Conservation (phyloP, 1,139 yeast species). For the Candida dubliniensis region DNA sequence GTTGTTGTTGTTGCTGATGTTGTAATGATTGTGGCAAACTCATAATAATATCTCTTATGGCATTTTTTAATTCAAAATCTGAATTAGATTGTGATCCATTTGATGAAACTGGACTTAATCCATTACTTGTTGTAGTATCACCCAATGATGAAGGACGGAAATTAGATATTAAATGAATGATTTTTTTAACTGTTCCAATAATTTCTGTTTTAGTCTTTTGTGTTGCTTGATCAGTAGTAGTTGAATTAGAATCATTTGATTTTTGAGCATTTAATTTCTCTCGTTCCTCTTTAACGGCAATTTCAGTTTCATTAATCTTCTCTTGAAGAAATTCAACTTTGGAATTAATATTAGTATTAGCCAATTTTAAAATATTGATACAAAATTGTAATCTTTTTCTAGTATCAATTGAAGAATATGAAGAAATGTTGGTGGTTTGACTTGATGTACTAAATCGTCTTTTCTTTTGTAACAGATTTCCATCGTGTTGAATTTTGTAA, state of each 20-base stretch:
- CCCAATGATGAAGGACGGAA: constrained; percentile 72
- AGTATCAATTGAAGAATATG: constrained; percentile 46
- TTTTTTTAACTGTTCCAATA: constrained; percentile 83
- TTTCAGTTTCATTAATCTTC: constrained; percentile 28
- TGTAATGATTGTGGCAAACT: constrained; percentile 57
- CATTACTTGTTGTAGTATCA: constrained; percentile 13
- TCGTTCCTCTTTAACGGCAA: constrained; percentile 17
- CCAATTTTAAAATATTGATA: constrained; percentile 69
- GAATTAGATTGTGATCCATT: constrained; percentile 13
- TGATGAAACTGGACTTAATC: constrained; percentile 15
- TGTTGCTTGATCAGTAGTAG: constrained; percentile 18
- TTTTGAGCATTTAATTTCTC: constrained; percentile 10
- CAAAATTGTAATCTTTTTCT: constrained; percentile 71
- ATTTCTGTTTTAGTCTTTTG: constrained; percentile 73
- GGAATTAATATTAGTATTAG: constrained; percentile 67
- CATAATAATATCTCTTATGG: constrained; percentile 77
- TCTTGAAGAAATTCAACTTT: constrained; percentile 64
- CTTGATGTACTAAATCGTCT: constrained; percentile 19
- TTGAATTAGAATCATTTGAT: constrained; percentile 8
- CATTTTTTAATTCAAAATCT: constrained; percentile 48
- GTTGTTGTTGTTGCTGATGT: too few species aligned
- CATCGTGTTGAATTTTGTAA: constrained; percentile 5
- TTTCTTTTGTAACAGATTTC: constrained; percentile 18
- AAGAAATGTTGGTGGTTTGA: constrained; percentile 13
- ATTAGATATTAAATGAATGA: constrained; percentile 80